Evolutionary conservation across 176 grass and related monocot species (phyloP).

Genomic region (Ampelocalamus luodianensis): DNA sequence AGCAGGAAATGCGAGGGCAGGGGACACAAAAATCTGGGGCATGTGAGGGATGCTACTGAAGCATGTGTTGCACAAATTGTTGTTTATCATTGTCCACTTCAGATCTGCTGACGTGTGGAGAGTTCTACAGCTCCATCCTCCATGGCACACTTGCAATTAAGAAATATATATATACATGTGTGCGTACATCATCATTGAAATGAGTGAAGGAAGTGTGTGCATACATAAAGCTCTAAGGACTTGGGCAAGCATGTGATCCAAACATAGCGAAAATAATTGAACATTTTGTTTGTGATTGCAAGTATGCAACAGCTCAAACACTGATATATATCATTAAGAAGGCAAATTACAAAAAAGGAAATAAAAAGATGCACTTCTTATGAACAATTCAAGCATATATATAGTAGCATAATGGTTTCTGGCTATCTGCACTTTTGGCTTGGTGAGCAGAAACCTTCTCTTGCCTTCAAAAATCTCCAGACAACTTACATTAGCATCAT

Average conservation of each 20-base stretch:
- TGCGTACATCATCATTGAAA: slow-evolving; percentile 9
- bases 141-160: slow-evolving; percentile 50
- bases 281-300: slow-evolving; percentile 33
- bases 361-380: not conserved
- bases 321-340: slow-evolving; percentile 5
- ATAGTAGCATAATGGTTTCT: slow-evolving; percentile 9
- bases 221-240: slow-evolving; percentile 39
- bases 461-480: slow-evolving; percentile 38
- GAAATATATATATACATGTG: slow-evolving; percentile 14
- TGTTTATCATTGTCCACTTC: slow-evolving; percentile 48
- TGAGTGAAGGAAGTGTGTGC: not conserved
- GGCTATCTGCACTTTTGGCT: not conserved
- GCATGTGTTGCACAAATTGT: slow-evolving; percentile 49
- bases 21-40: slow-evolving; percentile 45
- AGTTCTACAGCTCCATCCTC: slow-evolving; percentile 41
- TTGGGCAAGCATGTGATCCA: slow-evolving; percentile 38
- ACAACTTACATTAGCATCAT: slow-evolving; percentile 14
- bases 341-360: slow-evolving; percentile 26
- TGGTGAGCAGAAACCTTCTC: slow-evolving; percentile 18
- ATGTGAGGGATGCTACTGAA: slow-evolving; percentile 47
- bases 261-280: slow-evolving; percentile 29
- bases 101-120: slow-evolving; percentile 50
- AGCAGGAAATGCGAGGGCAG: not conserved
- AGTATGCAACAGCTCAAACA: slow-evolving; percentile 45
- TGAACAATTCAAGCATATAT: slow-evolving; percentile 34